Percentiles rank a stretch among this genome's conserved stretches.
Conservation (phyloP, 805 yeast genomes). For the Diddensiella caesifluorescens region DNA sequence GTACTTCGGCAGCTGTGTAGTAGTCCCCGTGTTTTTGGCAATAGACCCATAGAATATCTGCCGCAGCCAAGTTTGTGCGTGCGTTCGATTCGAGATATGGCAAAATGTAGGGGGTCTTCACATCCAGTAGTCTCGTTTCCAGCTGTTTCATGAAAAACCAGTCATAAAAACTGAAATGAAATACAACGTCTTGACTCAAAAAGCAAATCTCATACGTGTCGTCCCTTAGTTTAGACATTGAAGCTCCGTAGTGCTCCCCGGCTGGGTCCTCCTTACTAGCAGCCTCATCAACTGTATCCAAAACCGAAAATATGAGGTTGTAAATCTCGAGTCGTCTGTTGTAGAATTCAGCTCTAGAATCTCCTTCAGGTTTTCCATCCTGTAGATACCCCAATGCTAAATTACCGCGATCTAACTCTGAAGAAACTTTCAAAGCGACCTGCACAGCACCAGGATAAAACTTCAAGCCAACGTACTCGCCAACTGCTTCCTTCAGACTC, state of each 20-base stretch:
- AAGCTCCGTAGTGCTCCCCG: neutral
- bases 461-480: constrained; percentile 69
- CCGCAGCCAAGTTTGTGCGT: constrained; percentile 57
- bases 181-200: constrained; percentile 69
- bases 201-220: constrained; percentile 70
- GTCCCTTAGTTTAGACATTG: constrained; percentile 51
- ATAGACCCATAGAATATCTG: constrained; percentile 82
- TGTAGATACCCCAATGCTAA: constrained; percentile 51
- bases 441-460: constrained; percentile 83
- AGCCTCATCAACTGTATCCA: constrained; percentile 61
- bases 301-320: constrained; percentile 66
- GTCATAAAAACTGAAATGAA: constrained; percentile 87
- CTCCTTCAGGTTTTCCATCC: constrained; percentile 46
- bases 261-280: constrained; percentile 30
- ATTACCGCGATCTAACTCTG: constrained; percentile 57
- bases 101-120: constrained; percentile 76
- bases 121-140: constrained; percentile 68
- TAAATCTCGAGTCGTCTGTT: constrained; percentile 57
- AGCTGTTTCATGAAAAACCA: constrained; percentile 82
- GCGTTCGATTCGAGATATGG: constrained; percentile 57
- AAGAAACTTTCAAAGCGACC: constrained; percentile 71
- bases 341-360: constrained; percentile 46
- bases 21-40: constrained; percentile 77
- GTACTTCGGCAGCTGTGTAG: constrained; percentile 76
- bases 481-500: constrained; percentile 73